These are phyloP conservation scores for Kingdonia uniflora DNA, from an alignment of 164 flowering plant species.

Conservation along the genomic window DNA sequence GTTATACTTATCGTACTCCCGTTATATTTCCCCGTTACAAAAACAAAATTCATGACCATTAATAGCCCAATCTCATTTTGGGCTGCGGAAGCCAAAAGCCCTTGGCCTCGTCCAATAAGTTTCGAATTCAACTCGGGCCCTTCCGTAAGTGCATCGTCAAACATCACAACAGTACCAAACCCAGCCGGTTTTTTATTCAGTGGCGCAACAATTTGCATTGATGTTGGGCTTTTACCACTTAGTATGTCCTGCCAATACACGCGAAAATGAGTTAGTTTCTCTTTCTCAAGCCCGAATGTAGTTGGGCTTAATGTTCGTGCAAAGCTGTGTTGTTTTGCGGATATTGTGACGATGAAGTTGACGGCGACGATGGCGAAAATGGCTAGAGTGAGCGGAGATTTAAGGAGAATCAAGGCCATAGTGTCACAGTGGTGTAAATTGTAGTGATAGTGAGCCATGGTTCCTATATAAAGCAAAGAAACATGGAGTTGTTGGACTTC, in stretches of 20 bases:
- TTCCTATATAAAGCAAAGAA: too few relatives aligned
- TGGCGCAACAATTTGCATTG: neutral
- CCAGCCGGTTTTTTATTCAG: neutral
- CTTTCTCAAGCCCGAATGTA: neutral
- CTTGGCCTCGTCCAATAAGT: conserved; percentile 6
- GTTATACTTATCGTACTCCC: conserved; percentile 3
- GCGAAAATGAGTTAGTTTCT: neutral
- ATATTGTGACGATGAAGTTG: neutral
- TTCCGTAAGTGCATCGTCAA: conserved; percentile 7
- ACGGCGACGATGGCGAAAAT: neutral
- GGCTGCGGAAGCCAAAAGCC: neutral
- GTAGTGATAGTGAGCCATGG: too few relatives aligned
- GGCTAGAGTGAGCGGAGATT: neutral
- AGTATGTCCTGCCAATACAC: neutral
- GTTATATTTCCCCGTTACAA: conserved; percentile 1
- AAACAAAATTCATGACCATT: conserved; percentile 3
- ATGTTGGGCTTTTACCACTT: neutral
- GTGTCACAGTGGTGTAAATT: too few relatives aligned
- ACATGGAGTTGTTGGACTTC: too few relatives aligned
- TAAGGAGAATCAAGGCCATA: too few relatives aligned
- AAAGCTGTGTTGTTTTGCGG: neutral
- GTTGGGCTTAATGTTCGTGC: neutral
- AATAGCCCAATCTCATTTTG: conserved; percentile 1
- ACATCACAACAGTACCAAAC: conserved; percentile 15
- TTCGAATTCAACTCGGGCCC: neutral